Evolutionary conservation across 768 basidiomycete genomes (phyloP), one percentile per base, ranked within the genome.

Genomic region (Mrakia gelida): DNA sequence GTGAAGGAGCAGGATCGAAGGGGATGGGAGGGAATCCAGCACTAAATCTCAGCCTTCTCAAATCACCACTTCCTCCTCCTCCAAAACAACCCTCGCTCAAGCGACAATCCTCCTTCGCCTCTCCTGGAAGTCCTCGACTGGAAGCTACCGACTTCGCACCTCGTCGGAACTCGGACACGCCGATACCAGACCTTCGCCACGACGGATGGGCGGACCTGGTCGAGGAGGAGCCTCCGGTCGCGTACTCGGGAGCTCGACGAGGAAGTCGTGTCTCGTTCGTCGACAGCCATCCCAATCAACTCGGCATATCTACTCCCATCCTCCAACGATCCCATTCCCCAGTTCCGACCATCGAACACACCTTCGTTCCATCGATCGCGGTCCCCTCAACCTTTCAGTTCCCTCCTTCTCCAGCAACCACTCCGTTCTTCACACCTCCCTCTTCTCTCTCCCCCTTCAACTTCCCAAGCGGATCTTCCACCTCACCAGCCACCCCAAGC

Each of bases 251-350:
- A 0, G 34, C 21, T 38, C 45, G 77, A 28, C 49, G 77, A 41
- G 72, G 73, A n/a, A 63, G 56, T 65, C 77, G 67, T 49, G 77
- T 78, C 62, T 78, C 77, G 16, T 78, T 78, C 34, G 73, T 63
- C 34, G 77, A 78, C 71, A 72, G 71, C 45, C 71, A 43, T 34
- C 9, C 41, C 41, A 71, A 52, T 18, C 11, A n/a, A 34, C 30
- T 52, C 49, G 15, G 41, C 26, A n/a, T 23, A 1, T 38, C 70
- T 21, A 52, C n/a, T 41, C 38, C 70, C 28, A 21, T 75, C 65
- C 10, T 7, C 65, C 74, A 11, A 26, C 74, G 23, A 45, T 30
- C 8, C 41, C 75, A 41, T 3, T 61, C n/a, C 28, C 43, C 18
- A 21, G 49, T 2, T 21, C 18, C 49, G 21, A 52, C 49, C 49